Evolutionary conservation across 371 early-diverging fungal species (phyloP), one percentile per base, ranked within the genome.

Genomic region (Mucor ambiguus): DNA sequence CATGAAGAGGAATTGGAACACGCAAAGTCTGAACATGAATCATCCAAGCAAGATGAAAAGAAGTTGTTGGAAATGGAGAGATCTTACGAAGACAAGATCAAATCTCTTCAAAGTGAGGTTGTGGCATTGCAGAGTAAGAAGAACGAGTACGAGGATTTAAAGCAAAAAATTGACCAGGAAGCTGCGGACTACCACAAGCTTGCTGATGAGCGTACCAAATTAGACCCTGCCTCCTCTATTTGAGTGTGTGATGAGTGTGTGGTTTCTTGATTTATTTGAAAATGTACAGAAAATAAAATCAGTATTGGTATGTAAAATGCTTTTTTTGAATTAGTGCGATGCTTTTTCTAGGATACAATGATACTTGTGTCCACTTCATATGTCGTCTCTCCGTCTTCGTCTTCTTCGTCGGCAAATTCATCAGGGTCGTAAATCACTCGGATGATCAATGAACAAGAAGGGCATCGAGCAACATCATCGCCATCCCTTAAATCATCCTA

Each of bases 391-490:
- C 18, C 41, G 10, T 41, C 41, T 41, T 69, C 70, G 22, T 70
- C 74, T 20, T 66, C 73, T 35, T 73, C 77, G 44, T 78, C 84
- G 32, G 69, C 72, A 65, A 89, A 85, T 16, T 90, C 89, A 57
- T 85, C 92, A 0, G 90, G 91, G 70, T 94, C 94, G 72, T 92
- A 94, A 60, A 94, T 88, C 26, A 94, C 92, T 66, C 90, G 81
- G 63, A 99, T 88, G 44, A 98, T 87, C 41, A 99, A 84, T 10
- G 99, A 98, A 76, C 99, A 99, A 62, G 93, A 93, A 20, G 98
- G 98, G 75, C 99, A 99, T 60, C 87, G 88, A 38, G 96, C 99
- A 58, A 97, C 88, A 62, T 95, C 96, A 65, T 98, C 99, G 33
- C 97, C 97, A 69, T 94, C 91, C 57, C 77, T 73, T n/a, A 99